Conservation (phyloP, 164 flowering plant species). For the Macadamia tetraphylla region DNA sequence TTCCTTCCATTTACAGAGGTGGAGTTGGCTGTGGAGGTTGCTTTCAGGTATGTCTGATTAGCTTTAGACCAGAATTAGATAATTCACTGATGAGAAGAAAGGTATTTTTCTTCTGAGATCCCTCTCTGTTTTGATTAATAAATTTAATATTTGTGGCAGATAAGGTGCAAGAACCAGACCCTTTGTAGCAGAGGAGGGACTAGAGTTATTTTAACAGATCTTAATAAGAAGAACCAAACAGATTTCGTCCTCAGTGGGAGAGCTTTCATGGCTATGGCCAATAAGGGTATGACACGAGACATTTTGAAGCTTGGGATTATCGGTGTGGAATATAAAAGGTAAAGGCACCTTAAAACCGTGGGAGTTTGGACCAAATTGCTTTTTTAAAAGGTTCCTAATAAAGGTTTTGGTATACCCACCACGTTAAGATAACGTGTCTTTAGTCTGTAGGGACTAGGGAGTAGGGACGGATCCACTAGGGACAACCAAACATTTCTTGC, state of each 20-base stretch:
- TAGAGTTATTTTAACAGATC: conserved; percentile 56
- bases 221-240: conserved; percentile 47
- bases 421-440: no score
- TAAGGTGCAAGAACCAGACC: conserved; percentile 63
- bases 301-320: conserved; percentile 47
- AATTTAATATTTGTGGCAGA: conserved; percentile 27
- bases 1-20: conserved; percentile 52
- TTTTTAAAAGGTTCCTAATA: no score
- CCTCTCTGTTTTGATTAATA: not conserved
- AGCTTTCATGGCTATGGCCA: conserved; percentile 74
- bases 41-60: conserved; percentile 44
- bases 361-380: no score
- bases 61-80: not conserved
- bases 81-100: no score
- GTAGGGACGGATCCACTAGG: no score
- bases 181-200: conserved; percentile 56
- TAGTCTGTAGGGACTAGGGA: no score
- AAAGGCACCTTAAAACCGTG: no score
- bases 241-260: conserved; percentile 69
- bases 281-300: conserved; percentile 35
- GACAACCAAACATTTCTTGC: no score
- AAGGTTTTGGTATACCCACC: no score
- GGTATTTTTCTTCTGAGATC: not conserved
- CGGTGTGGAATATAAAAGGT: conserved; percentile 87
- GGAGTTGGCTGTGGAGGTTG: conserved; percentile 96